phyloP scores from a whole-genome alignment of 306 rosid species.

The Arachis stenosperma region DNA sequence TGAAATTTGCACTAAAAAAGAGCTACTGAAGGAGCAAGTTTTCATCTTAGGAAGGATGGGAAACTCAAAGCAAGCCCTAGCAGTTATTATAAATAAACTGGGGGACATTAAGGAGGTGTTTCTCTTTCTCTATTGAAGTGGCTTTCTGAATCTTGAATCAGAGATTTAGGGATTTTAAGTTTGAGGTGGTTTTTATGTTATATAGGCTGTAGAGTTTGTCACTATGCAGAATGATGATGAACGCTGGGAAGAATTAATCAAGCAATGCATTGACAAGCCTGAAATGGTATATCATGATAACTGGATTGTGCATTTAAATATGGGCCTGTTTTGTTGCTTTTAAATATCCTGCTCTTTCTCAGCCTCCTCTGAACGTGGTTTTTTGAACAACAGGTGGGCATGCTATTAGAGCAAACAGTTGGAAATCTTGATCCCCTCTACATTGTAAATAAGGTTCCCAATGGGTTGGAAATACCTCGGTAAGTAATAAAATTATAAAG shows the following conservation, averaged over 20 bases:
- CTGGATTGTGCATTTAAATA: constrained; percentile 28
- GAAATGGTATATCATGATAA: constrained; percentile 48
- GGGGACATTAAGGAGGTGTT: constrained; percentile 95
- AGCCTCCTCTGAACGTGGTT: constrained; percentile 31
- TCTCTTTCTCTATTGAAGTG: constrained; percentile 38
- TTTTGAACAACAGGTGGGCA: constrained; percentile 72
- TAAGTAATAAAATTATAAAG: constrained; percentile 39
- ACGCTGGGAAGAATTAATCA: constrained; percentile 64
- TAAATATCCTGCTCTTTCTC: constrained; percentile 13
- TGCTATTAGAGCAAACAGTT: constrained; percentile 95
- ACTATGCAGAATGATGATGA: constrained; percentile 63
- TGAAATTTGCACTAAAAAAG: constrained; percentile 72
- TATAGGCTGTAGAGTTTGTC: constrained; percentile 88
- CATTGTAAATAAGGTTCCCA: constrained; percentile 95
- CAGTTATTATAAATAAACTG: constrained; percentile 77
- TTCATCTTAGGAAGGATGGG: constrained; percentile 99
- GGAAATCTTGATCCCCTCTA: constrained; percentile 73
- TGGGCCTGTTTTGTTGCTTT: not conserved
- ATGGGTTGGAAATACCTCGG: constrained; percentile 94
- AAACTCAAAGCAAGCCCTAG: constrained; percentile 83
- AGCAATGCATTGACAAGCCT: constrained; percentile 59
- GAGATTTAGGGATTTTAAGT: constrained; percentile 28
- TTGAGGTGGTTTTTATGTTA: constrained; percentile 42
- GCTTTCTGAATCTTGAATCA: constrained; percentile 34
- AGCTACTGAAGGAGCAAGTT: constrained; percentile 84